phyloP scores from a whole-genome alignment of 805 yeast genomes.

The Barnettozyma wickerhamii region DNA sequence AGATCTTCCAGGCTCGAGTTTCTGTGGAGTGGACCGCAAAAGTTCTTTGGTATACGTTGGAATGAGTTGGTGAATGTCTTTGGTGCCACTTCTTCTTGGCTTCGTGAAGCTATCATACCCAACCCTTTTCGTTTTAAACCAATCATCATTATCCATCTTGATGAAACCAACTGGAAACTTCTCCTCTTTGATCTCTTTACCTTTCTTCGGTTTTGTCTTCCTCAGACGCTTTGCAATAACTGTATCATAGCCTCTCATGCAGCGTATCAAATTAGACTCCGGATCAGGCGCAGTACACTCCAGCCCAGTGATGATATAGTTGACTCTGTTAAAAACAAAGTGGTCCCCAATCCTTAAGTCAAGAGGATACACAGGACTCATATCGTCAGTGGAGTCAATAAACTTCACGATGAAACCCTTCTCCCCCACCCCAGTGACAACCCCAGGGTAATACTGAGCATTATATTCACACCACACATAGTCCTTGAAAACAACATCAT shows the following conservation, averaged over 20 bases:
- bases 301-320: slow-evolving; percentile 45
- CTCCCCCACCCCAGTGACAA: slow-evolving; percentile 28
- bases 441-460: slow-evolving; percentile 49
- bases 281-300: slow-evolving; percentile 19
- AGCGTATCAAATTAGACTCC: slow-evolving; percentile 33
- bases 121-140: slow-evolving; percentile 32
- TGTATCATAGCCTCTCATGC: slow-evolving; percentile 59
- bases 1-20: background rate
- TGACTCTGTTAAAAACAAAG: slow-evolving; percentile 33
- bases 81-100: slow-evolving; percentile 11
- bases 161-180: slow-evolving; percentile 27
- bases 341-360: slow-evolving; percentile 57
- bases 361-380: slow-evolving; percentile 31
- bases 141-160: slow-evolving; percentile 29
- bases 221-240: slow-evolving; percentile 33
- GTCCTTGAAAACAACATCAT: slow-evolving; percentile 27
- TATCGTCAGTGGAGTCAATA: slow-evolving; percentile 31
- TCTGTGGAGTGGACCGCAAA: slow-evolving; percentile 8
- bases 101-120: slow-evolving; percentile 12
- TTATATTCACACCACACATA: slow-evolving; percentile 54
- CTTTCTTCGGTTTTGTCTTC: slow-evolving; percentile 10
- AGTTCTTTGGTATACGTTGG: slow-evolving; percentile 13
- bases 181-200: slow-evolving; percentile 13
- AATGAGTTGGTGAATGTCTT: slow-evolving; percentile 10
- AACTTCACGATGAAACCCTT: slow-evolving; percentile 33